Percentiles rank a stretch among this genome's conserved stretches.
These are phyloP conservation scores for Solanum hybrid DNA, from an alignment of 305 asterid species.

Conservation along the genomic window DNA sequence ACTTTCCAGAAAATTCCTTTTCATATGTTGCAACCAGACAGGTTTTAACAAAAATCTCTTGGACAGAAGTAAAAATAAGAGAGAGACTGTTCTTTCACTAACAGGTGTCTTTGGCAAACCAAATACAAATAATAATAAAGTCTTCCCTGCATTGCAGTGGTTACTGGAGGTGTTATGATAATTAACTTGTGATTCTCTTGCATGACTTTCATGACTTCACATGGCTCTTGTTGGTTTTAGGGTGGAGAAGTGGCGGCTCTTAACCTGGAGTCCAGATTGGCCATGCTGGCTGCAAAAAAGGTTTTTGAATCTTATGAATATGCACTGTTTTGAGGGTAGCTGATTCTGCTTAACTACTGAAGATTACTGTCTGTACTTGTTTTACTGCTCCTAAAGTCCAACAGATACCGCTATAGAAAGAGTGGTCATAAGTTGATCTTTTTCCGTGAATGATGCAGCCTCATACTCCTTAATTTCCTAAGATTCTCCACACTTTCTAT, in stretches of 20 bases:
- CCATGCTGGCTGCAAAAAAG: slow-evolving; percentile 78
- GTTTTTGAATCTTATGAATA: slow-evolving; percentile 22
- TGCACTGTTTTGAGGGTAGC: neutral
- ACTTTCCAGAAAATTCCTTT: neutral
- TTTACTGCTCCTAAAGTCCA: slow-evolving; percentile 1
- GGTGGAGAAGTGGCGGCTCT: slow-evolving; percentile 77
- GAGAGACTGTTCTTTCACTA: neutral
- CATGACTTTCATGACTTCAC: neutral
- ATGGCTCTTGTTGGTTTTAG: slow-evolving; percentile 30
- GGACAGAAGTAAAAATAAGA: neutral
- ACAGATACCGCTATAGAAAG: neutral
- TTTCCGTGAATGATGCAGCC: neutral
- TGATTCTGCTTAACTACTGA: neutral
- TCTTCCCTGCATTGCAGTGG: neutral
- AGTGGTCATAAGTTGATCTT: neutral
- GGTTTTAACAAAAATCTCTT: neutral
- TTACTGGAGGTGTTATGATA: slow-evolving; percentile 4
- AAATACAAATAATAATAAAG: neutral
- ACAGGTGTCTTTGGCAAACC: neutral
- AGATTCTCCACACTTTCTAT: neutral
- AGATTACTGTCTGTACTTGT: neutral
- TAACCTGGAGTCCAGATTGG: slow-evolving; percentile 66
- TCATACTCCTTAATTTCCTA: neutral
- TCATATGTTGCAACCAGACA: neutral
- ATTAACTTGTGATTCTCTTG: slow-evolving; percentile 6